Evolutionary conservation across 331 rosid genomes (phyloP), one percentile per base, ranked within the genome.

Genomic region (Malus hybrid): DNA sequence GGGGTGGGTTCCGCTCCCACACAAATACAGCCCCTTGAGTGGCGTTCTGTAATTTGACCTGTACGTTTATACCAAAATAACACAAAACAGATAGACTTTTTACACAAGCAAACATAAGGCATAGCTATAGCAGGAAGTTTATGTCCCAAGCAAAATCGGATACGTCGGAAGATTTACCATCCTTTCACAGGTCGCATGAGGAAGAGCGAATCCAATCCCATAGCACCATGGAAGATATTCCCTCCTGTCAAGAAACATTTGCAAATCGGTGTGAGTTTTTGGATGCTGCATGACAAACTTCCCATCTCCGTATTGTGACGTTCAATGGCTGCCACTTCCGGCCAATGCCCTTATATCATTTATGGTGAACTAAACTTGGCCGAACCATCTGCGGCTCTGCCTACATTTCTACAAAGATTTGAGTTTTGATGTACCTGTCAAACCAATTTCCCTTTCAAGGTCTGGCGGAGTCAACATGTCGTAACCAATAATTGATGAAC

Each of bases 391-490:
- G 11, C 42, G 42, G 11, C 11, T 14, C 32, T 68, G 6, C 63
- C 71, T 70, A 13, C 16, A 10, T 14, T 20, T 39, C 3, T 19
- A 32, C 29, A 62, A 5, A 24, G 58, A 48, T 32, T 52, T 24
- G 24, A 24, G 58, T 36, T 32, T 52, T 16, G 30, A 44, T 26
- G 75, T 81, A 93, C 98, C 98, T 79, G 97, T 93, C 82, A 93
- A 81, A 76, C 97, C 98, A 16, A 93, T 78, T 88, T 89, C 96
- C 80, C 94, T 88, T 79, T 93, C 98, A 71, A 93, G 98, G 78
- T 93, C 98, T 42, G 96, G 98, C 3, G 98, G 98, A 52, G 98
- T 91, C 84, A 93, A 80, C 98, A 91, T 91, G 83, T 93, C 97
- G 50, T 91, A 88, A 19, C 86, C 98, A 68, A 93, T 72, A 20